These are phyloP conservation scores for Marsdenia floribunda DNA, from an alignment of 257 asterid species.

Conservation along the genomic window DNA sequence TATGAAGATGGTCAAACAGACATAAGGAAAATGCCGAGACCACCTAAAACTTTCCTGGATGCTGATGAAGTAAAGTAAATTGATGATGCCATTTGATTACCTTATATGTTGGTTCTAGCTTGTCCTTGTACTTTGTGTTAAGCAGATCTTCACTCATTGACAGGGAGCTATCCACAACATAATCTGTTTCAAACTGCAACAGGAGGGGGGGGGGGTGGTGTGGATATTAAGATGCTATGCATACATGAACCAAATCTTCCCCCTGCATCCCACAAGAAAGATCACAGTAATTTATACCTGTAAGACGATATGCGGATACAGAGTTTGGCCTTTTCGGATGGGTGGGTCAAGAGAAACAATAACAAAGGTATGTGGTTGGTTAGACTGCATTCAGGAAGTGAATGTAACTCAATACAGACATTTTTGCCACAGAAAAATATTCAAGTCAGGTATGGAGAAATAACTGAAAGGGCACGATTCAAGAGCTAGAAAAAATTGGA, in stretches of 20 bases:
- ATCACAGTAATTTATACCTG: constrained; percentile 52
- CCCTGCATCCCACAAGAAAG: not conserved
- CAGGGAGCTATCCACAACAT: constrained; percentile 53
- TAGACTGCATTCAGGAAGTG: constrained; percentile 46
- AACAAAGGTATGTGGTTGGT: constrained; percentile 90
- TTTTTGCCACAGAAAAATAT: not conserved
- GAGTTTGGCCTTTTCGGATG: constrained; percentile 92
- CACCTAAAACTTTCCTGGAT: not conserved
- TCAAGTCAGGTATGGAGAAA: not conserved
- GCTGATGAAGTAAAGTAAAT: not conserved
- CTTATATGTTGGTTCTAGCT: constrained; percentile 61
- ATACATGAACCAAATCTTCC: not conserved
- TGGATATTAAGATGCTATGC: constrained; percentile 6
- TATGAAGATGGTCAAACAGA: constrained; percentile 12
- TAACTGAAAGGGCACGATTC: not conserved
- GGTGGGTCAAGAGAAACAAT: constrained; percentile 96
- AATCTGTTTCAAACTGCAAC: constrained; percentile 81
- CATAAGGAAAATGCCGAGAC: not conserved
- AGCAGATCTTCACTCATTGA: constrained; percentile 76
- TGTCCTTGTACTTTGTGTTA: constrained; percentile 69
- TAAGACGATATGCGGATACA: constrained; percentile 92
- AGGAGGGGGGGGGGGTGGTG: too few relatives aligned
- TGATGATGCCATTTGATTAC: constrained; percentile 28
- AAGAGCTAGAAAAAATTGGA: constrained; percentile 7
- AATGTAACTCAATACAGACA: not conserved